phyloP scores from a whole-genome alignment of 2,329 filamentous ascomycete species.

The Penicillium glabrum region DNA sequence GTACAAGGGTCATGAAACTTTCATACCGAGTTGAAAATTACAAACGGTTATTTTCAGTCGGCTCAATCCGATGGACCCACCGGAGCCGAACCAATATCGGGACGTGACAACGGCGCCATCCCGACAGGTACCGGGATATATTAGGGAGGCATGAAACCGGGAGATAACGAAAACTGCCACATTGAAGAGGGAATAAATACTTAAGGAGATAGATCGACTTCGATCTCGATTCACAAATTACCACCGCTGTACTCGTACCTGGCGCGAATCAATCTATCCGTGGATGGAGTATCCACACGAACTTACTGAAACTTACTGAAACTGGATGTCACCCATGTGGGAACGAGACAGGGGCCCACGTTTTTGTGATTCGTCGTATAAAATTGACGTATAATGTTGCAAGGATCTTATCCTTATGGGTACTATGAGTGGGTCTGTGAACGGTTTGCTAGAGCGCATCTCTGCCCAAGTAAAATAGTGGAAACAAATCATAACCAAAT shows the following conservation, averaged over 20 bases:
- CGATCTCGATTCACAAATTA: background rate
- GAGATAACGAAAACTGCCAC: no score
- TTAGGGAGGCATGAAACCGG: background rate
- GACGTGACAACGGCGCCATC: background rate
- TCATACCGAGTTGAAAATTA: background rate
- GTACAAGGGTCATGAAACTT: background rate
- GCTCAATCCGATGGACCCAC: background rate
- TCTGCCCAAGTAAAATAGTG: background rate
- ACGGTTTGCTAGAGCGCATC: background rate
- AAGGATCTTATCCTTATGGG: background rate
- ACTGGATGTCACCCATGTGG: background rate
- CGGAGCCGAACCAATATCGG: background rate
- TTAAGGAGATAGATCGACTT: background rate
- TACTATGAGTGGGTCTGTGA: background rate
- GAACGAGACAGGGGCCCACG: background rate
- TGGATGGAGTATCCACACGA: background rate
- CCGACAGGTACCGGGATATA: background rate
- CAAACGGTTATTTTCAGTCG: background rate
- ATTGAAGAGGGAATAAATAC: background rate
- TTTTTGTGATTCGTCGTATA: background rate
- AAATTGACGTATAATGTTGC: background rate
- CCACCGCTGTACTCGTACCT: background rate
- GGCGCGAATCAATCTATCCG: background rate
- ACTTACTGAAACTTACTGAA: background rate
- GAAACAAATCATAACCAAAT: background rate